Conservation (phyloP, 768 basidiomycete genomes). For the Russula earlei region DNA sequence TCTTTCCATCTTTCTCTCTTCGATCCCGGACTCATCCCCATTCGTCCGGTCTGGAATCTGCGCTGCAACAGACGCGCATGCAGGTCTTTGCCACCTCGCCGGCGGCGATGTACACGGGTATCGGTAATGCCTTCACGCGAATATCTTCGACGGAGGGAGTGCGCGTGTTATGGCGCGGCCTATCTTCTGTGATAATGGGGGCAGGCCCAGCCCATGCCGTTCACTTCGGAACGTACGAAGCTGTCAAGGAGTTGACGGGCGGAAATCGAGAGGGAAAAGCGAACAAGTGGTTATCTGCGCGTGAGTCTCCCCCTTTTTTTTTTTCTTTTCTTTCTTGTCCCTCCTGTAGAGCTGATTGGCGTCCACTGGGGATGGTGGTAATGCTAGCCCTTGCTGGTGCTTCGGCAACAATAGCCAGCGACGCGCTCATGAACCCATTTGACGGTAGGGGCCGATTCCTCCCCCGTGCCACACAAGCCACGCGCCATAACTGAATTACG, state of each 20-base stretch:
- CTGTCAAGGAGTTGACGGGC: constrained; percentile 86
- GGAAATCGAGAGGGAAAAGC: constrained; percentile 59
- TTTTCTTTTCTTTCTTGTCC: constrained; percentile 3
- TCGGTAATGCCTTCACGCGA: constrained; percentile 83
- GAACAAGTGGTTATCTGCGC: constrained; percentile 82
- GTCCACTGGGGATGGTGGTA: not conserved
- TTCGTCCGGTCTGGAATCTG: not conserved
- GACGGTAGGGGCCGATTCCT: constrained; percentile 57
- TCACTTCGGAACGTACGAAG: constrained; percentile 94
- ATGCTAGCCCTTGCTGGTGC: constrained; percentile 80
- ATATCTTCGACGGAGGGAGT: constrained; percentile 94
- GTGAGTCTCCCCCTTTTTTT: constrained; percentile 39
- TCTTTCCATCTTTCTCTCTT: not conserved
- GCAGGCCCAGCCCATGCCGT: constrained; percentile 98
- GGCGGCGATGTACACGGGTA: constrained; percentile 77
- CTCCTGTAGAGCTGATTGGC: not conserved
- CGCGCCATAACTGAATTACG: constrained; percentile 7
- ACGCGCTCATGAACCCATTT: constrained; percentile 99
- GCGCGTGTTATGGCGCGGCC: constrained; percentile 88
- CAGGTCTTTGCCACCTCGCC: constrained; percentile 89
- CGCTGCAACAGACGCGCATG: constrained; percentile 81
- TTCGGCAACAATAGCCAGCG: constrained; percentile 86
- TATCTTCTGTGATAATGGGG: constrained; percentile 90
- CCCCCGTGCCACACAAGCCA: not conserved
- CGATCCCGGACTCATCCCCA: not conserved